Evolutionary conservation across 1,284 basidiomycete genomes (phyloP).

Genomic region (Mycosarcoma maydis): DNA sequence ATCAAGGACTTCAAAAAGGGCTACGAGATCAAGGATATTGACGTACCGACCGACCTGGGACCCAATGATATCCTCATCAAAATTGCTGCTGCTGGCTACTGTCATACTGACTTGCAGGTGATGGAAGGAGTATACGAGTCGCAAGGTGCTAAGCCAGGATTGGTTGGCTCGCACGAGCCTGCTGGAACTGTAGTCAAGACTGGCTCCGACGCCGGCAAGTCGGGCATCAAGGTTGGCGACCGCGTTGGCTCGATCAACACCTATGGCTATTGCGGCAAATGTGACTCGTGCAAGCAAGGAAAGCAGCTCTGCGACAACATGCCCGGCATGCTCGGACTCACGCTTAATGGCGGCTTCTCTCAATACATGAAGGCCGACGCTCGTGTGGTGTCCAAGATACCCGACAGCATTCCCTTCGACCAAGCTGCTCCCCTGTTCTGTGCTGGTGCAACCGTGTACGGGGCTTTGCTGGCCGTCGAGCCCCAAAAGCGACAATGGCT

Average conservation of each 20-base stretch:
- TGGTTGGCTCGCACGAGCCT: constrained; percentile 60
- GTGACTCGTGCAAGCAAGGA: constrained; percentile 59
- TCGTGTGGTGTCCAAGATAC: constrained; percentile 59
- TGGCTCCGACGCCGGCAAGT: constrained; percentile 34
- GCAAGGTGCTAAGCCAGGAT: constrained; percentile 49
- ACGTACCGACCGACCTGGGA: constrained; percentile 42
- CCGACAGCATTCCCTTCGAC: constrained; percentile 54
- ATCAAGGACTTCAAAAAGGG: constrained; percentile 58
- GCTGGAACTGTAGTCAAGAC: constrained; percentile 53
- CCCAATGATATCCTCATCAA: constrained; percentile 43
- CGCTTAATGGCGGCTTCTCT: constrained; percentile 57
- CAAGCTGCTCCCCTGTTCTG: constrained; percentile 69
- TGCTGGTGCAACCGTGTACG: constrained; percentile 68
- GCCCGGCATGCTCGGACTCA: constrained; percentile 54
- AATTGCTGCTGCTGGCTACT: constrained; percentile 56
- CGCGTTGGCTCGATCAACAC: constrained; percentile 64
- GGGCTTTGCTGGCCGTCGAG: constrained; percentile 65
- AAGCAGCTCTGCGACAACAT: constrained; percentile 56
- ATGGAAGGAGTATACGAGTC: constrained; percentile 53
- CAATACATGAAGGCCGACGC: constrained; percentile 60
- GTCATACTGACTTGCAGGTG: constrained; percentile 61
- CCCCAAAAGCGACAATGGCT: constrained; percentile 66
- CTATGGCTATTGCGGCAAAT: constrained; percentile 58
- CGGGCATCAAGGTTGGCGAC: constrained; percentile 56
- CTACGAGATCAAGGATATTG: constrained; percentile 50